phyloP scores from a whole-genome alignment of 495 filamentous ascomycete species.

The Parathielavia hyrcaniae region DNA sequence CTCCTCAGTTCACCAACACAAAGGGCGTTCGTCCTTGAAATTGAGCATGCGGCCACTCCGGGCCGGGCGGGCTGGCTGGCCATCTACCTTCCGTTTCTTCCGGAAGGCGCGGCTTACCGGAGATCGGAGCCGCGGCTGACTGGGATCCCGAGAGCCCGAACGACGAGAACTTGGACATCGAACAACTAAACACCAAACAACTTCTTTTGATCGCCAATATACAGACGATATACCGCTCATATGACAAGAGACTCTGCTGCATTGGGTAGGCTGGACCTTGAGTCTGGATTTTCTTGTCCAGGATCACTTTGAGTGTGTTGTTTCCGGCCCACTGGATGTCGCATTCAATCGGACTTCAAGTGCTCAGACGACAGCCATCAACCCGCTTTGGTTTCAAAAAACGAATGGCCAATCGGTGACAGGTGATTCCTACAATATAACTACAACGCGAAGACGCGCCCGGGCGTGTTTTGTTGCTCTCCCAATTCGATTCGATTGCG shows the following conservation, averaged over 20 bases:
- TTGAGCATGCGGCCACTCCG: background rate
- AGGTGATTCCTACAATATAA: slow-evolving; percentile 6
- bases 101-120: background rate
- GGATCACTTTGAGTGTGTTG: too few species aligned
- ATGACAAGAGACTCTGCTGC: too few species aligned
- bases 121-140: too few species aligned
- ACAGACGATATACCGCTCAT: too few species aligned
- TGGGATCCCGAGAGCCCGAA: too few species aligned
- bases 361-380: slow-evolving; percentile 8
- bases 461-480: slow-evolving; percentile 9
- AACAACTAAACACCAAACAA: too few species aligned
- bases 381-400: slow-evolving; percentile 3
- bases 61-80: background rate
- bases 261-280: too few species aligned
- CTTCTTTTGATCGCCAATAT: too few species aligned
- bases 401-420: slow-evolving; percentile 22
- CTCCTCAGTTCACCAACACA: background rate
- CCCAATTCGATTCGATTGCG: slow-evolving; percentile 15
- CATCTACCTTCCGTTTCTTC: background rate
- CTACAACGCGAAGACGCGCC: slow-evolving; percentile 23
- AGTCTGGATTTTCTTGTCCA: background rate
- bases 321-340: background rate
- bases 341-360: background rate
- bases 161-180: too few species aligned
- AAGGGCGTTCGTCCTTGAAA: background rate